These are phyloP conservation scores for Cryptosporidium canis DNA, from an alignment of 169 alveolate genomes.

Conservation along the genomic window DNA sequence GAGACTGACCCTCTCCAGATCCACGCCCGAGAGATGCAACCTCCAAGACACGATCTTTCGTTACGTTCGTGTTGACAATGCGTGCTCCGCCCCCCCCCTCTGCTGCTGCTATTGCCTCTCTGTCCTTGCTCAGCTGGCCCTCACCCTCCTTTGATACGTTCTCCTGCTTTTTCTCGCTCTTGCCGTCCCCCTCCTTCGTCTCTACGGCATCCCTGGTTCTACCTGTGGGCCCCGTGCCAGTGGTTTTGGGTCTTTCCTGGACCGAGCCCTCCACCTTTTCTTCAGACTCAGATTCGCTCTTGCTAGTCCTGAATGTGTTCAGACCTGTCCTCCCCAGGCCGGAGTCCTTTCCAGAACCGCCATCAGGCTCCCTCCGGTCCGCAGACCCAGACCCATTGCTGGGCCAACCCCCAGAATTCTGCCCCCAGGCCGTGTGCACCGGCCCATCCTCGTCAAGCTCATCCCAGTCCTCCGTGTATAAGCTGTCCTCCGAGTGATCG, in stretches of 20 bases:
- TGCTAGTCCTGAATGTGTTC: not conserved
- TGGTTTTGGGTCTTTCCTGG: not conserved
- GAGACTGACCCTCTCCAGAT: too few relatives aligned
- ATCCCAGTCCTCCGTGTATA: not conserved
- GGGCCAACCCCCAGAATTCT: too few relatives aligned
- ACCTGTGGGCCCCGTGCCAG: not conserved
- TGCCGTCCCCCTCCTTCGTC: not conserved
- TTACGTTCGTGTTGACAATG: too few relatives aligned
- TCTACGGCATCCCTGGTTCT: not conserved
- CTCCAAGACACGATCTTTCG: too few relatives aligned
- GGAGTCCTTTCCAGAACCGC: not conserved
- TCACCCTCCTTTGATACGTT: too few relatives aligned
- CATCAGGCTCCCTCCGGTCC: not conserved
- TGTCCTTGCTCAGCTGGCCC: too few relatives aligned
- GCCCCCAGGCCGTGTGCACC: too few relatives aligned
- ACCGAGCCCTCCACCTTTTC: not conserved
- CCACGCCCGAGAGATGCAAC: too few relatives aligned
- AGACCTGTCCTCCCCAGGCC: too few relatives aligned
- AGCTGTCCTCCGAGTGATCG: not conserved
- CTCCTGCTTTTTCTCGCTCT: not conserved
- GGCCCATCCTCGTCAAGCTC: not conserved
- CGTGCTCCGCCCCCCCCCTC: too few relatives aligned
- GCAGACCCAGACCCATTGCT: too few relatives aligned
- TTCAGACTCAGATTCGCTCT: not conserved
- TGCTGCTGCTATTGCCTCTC: too few relatives aligned